Conservation (phyloP, 2,329 filamentous ascomycete species). For the Colletotrichum lini region DNA sequence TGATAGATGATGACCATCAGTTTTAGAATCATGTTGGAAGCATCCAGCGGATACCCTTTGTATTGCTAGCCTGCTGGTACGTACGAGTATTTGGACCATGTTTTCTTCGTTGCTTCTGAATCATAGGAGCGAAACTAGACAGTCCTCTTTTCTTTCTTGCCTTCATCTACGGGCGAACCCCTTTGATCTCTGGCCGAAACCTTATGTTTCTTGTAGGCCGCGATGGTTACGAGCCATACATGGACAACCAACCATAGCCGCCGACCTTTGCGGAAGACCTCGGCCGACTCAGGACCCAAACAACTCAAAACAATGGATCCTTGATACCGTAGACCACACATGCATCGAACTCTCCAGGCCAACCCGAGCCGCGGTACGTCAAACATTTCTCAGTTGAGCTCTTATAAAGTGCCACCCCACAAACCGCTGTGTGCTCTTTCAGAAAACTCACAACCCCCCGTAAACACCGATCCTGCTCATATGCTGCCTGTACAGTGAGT, state of each 20-base stretch:
- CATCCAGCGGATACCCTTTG: conserved; percentile 12
- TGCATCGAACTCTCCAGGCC: not conserved
- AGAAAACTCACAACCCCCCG: not conserved
- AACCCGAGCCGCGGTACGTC: not conserved
- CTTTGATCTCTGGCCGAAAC: too few species aligned
- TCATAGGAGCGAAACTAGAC: too few species aligned
- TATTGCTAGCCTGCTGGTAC: not conserved
- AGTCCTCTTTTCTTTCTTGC: too few species aligned
- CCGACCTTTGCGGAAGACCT: not conserved
- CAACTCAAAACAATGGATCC: not conserved
- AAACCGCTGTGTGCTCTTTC: too few species aligned
- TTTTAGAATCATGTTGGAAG: not conserved
- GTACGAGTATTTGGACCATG: not conserved
- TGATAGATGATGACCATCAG: not conserved
- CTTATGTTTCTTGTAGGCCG: not conserved
- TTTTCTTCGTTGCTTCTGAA: too few species aligned
- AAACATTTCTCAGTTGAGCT: too few species aligned
- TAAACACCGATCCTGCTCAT: too few species aligned
- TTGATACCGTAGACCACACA: too few species aligned
- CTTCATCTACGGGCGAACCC: too few species aligned
- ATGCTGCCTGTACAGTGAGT: not conserved
- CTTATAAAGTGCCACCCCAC: not conserved
- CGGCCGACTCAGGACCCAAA: too few species aligned
- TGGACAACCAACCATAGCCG: not conserved
- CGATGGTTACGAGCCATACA: not conserved